Evolutionary conservation across 768 basidiomycete species (phyloP), one percentile per base, ranked within the genome.

Genomic region (Tremella yokohamensis): DNA sequence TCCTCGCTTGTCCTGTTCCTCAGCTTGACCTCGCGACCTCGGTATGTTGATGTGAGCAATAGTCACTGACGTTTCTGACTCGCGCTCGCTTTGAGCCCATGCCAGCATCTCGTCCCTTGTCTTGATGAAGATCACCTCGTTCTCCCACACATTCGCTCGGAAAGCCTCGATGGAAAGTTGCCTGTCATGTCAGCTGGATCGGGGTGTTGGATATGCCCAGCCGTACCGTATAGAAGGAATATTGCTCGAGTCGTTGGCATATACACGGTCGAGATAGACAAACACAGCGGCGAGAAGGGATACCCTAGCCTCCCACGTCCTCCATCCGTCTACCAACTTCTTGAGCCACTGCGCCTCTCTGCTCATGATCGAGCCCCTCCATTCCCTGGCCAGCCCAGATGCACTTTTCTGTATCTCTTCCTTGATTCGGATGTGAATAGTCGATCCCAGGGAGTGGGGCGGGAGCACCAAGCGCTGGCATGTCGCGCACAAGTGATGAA

Each of bases 201-300:
- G 3, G 24, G 4, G 11, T n/a, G 45, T 52, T 26, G 55, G 25
- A 44, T 42, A 8, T 47, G 40, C 24, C 52, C 47, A 22, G 8
- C n/a, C 61, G 52, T 22, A 59, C 62, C 40, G 24, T 44, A 68
- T 61, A 16, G 61, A 61, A 3, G 49, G 39, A 2, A 64, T 45
- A 1, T 52, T 60, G 40, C 55, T 67, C 1, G n/a, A 9, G n/a
- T 57, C 60, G 42, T 38, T 57, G 15, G 51, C 45, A 39, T 69
- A 64, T 1, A 72, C 62, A 38, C 66, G 16, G 56, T 72, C 70
- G 16, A 72, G 62, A 49, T 72, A 72, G 15, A 72, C 68, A 13
- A 69, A 63, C 8, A 72, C 56, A 0, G 68, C 54, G 15, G 65
- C 58, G 8, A 72, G 51, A 9, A 72, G 60, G 8, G 52, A 67